A percentile compares a stretch with the other conserved stretches of the same genome.
These are phyloP conservation scores for Stropharia rugosoannulata DNA, from an alignment of 768 basidiomycete genomes.

Conservation along the genomic window DNA sequence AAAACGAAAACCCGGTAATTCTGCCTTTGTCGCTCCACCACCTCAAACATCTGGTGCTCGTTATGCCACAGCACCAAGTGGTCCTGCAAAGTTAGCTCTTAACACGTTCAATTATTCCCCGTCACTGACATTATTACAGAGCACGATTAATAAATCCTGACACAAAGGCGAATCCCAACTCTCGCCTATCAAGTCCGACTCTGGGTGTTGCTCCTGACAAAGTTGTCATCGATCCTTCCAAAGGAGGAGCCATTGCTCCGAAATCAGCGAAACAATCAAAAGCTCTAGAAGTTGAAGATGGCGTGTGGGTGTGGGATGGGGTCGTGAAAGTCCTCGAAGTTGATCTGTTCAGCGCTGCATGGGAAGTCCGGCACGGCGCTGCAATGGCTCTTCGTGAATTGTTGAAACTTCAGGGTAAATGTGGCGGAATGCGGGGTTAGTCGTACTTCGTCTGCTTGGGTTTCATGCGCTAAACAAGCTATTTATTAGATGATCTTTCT, in stretches of 20 bases:
- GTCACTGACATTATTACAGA: constrained; percentile 34
- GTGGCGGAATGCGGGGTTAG: constrained; percentile 79
- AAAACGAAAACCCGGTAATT: constrained; percentile 86
- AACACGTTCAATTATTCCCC: neutral
- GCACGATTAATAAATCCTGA: constrained; percentile 74
- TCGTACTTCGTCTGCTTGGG: neutral
- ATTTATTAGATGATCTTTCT: constrained; percentile 45
- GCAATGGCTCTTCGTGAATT: constrained; percentile 90
- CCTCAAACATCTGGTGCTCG: constrained; percentile 61
- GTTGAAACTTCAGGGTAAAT: constrained; percentile 78
- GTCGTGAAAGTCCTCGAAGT: constrained; percentile 78
- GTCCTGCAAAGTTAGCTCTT: constrained; percentile 55
- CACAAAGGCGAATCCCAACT: constrained; percentile 45
- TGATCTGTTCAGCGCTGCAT: constrained; percentile 79
- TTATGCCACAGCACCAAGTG: constrained; percentile 57
- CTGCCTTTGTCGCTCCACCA: constrained; percentile 77
- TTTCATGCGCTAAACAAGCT: neutral
- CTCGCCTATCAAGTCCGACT: constrained; percentile 60
- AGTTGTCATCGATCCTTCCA: constrained; percentile 75
- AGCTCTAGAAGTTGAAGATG: constrained; percentile 72
- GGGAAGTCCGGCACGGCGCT: constrained; percentile 95
- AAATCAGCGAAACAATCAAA: constrained; percentile 76
- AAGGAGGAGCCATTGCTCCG: constrained; percentile 82
- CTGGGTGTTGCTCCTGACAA: constrained; percentile 52
- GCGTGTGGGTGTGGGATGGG: constrained; percentile 86